Conservation (phyloP, 345 rosid species). For the Salix viminalis region DNA sequence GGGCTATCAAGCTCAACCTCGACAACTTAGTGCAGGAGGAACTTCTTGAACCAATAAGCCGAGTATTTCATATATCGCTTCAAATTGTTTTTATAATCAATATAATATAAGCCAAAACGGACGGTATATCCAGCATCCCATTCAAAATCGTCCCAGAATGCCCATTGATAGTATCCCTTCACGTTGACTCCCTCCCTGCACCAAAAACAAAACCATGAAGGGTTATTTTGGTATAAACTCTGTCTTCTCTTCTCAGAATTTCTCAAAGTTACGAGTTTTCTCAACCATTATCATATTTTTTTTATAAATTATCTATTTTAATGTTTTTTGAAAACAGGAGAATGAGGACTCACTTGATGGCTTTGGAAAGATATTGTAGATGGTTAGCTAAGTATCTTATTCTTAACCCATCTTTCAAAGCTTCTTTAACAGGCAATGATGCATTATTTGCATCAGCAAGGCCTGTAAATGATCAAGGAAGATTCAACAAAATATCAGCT, state of each 20-base stretch:
- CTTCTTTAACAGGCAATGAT: constrained; percentile 26
- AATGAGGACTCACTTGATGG: constrained; percentile 32
- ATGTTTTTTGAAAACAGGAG: neutral
- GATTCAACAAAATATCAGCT: neutral
- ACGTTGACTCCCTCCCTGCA: constrained; percentile 52
- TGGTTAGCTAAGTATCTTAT: constrained; percentile 32
- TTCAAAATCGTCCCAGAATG: constrained; percentile 57
- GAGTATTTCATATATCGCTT: constrained; percentile 54
- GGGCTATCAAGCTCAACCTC: too few species aligned
- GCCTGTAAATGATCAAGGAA: constrained; percentile 22
- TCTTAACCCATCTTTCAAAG: constrained; percentile 35
- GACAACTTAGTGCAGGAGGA: constrained; percentile 23
- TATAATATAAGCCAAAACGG: constrained; percentile 49
- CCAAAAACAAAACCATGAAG: neutral
- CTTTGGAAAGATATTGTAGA: constrained; percentile 25
- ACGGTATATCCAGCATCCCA: constrained; percentile 53
- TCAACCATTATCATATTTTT: too few species aligned
- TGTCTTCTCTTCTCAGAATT: too few species aligned
- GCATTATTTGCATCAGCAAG: constrained; percentile 31
- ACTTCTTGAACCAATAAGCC: constrained; percentile 52
- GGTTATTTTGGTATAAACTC: too few species aligned
- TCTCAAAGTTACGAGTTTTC: too few species aligned
- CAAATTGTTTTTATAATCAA: constrained; percentile 47
- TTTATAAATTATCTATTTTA: too few species aligned
- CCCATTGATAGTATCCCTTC: constrained; percentile 54